Base-by-base conservation (phyloP, 768 basidiomycete genomes). In the Gloeostereum incarnatum region DNA sequence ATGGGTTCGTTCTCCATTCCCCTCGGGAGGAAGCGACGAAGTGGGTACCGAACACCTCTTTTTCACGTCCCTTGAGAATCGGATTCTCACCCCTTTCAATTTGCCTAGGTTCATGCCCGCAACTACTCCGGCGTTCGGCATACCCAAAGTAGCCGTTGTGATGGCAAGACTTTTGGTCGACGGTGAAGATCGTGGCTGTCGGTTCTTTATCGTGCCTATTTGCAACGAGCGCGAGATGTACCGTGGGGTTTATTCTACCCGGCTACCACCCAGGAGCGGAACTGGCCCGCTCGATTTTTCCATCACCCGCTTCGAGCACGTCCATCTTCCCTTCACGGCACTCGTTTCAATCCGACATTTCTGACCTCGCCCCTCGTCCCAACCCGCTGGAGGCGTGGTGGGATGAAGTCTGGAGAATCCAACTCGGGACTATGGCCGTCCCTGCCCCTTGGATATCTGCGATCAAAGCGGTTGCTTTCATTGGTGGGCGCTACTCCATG, bases 21-120 rank as follows among this genome's bases (percentile, higher is more conserved):
- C 74, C 74, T 25, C 56, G 68, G 25, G 69, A 73, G 45, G 72
- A 75, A 52, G 75, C 75, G 22, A 66, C 71, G 31, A 78, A 78
- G 75, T 75, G 48, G 41, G 68, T 54, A 20, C 16, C 18, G 3
- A 34, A 3, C 19, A 8, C 14, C 9, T 8, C 35, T 38, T 11
- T 37, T 26, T 36, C 22, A 39, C 18, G 21, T 24, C 20, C 29
- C 32, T 18, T 30, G 10, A 39, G 20, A 40, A 35, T 2, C 6
- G 11, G 3, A 14, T 29, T 11, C n/a, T 13, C 32, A 31, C 21
- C 46, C 30, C 36, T 35, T 33, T 23, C 21, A 36, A 21, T n/a
- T n/a, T n/a, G n/a, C n/a, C n/a, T 41, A 76, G 76, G 45, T 76
- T 74, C 46, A 76, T 78, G 74, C 73, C 75, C 6, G 66, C 72